Evolutionary conservation across 257 asterid genomes (phyloP).

Genomic region (Penstemon davidsonii): DNA sequence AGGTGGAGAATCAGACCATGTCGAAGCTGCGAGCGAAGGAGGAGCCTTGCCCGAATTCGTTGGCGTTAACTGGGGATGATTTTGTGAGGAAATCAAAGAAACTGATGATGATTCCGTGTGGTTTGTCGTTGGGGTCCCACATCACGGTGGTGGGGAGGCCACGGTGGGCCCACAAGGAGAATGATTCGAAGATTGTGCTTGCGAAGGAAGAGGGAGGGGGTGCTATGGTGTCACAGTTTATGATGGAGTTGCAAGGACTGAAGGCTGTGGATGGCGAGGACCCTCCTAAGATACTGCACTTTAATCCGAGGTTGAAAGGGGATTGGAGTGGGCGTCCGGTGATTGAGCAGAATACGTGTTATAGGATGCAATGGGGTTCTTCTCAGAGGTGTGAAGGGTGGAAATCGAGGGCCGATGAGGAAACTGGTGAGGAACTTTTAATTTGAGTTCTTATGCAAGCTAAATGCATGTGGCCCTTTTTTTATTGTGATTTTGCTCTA

Average conservation of each 20-base stretch:
- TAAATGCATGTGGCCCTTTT: constrained; percentile 8
- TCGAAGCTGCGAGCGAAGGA: constrained; percentile 23
- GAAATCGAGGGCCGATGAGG: constrained; percentile 79
- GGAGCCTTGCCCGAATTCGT: constrained; percentile 69
- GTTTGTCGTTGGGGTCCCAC: constrained; percentile 85
- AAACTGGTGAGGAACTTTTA: constrained; percentile 58
- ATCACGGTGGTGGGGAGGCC: constrained; percentile 85
- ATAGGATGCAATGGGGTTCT: constrained; percentile 93
- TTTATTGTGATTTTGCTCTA: constrained; percentile 20
- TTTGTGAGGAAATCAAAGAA: constrained; percentile 43
- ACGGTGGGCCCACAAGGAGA: constrained; percentile 47
- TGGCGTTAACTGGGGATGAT: constrained; percentile 49
- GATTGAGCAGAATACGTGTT: constrained; percentile 87
- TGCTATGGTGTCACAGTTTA: constrained; percentile 71
- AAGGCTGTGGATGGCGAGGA: constrained; percentile 91
- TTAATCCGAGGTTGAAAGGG: constrained; percentile 86
- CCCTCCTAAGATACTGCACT: constrained; percentile 89
- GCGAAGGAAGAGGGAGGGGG: constrained; percentile 34
- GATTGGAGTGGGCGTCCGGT: constrained; percentile 90
- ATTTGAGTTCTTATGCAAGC: constrained; percentile 9
- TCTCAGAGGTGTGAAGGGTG: constrained; percentile 88
- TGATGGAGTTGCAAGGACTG: constrained; percentile 88
- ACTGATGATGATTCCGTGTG: constrained; percentile 83
- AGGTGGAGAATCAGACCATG: constrained; percentile 35
- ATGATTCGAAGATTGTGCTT: constrained; percentile 45